Conservation (phyloP, 176 grass and related monocot genomes). For the Oropetium thomaeum region DNA sequence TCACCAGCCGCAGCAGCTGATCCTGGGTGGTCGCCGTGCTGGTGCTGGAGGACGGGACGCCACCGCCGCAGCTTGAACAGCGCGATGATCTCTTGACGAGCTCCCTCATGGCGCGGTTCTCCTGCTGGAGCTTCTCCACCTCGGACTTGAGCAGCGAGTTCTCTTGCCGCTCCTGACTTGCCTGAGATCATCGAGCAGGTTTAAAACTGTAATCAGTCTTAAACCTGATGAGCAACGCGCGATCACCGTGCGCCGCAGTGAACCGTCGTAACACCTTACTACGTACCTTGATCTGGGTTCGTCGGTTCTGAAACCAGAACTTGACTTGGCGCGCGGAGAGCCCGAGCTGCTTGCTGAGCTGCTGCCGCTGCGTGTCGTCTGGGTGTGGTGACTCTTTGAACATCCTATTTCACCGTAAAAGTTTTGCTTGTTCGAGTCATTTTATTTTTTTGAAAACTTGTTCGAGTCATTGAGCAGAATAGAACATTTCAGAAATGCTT, state of each 20-base stretch:
- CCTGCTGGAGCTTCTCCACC: slow-evolving; percentile 72
- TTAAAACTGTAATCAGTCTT: neutral
- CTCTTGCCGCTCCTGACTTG: slow-evolving; percentile 81
- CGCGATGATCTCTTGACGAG: slow-evolving; percentile 36
- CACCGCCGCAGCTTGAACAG: slow-evolving; percentile 55
- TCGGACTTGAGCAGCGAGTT: slow-evolving; percentile 77
- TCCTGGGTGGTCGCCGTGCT: slow-evolving; percentile 35
- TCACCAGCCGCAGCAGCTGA: slow-evolving; percentile 60
- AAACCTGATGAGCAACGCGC: too few relatives aligned
- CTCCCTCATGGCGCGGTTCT: slow-evolving; percentile 65
- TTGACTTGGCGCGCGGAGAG: slow-evolving; percentile 83
- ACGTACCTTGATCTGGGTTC: slow-evolving; percentile 84
- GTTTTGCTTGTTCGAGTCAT: neutral
- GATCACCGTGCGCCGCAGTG: neutral
- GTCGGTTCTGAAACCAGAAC: slow-evolving; percentile 95
- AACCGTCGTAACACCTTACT: neutral
- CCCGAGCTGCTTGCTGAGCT: slow-evolving; percentile 66
- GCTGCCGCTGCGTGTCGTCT: slow-evolving; percentile 77
- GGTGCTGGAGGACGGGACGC: slow-evolving; percentile 39
- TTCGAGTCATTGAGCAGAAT: neutral
- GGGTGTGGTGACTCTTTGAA: slow-evolving; percentile 91
- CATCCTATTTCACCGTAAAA: slow-evolving; percentile 31
- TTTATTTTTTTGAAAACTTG: too few relatives aligned
- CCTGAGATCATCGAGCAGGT: slow-evolving; percentile 47
- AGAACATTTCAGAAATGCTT: too few relatives aligned